These are phyloP conservation scores for Xylaria sp. DNA, from an alignment of 2,329 filamentous ascomycete species.

Conservation along the genomic window DNA sequence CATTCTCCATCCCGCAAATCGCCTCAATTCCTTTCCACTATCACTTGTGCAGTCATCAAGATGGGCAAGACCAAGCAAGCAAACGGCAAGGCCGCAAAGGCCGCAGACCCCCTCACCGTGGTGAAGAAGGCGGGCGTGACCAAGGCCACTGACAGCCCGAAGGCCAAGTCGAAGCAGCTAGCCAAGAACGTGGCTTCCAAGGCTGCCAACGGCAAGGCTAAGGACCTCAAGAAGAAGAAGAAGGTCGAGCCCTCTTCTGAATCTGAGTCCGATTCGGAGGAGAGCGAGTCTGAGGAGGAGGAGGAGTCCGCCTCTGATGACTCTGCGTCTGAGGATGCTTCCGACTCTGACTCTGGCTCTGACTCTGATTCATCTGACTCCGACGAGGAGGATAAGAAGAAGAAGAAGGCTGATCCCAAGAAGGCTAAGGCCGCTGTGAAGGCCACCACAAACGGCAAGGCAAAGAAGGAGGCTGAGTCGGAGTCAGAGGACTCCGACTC, in stretches of 20 bases:
- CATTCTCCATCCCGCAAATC: background rate
- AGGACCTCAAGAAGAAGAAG: constrained; percentile 53
- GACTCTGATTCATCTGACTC: constrained; percentile 40
- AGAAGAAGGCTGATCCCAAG: constrained; percentile 49
- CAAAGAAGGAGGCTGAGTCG: constrained; percentile 47
- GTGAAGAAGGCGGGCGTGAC: constrained; percentile 74
- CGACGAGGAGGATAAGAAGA: constrained; percentile 45
- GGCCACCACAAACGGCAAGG: constrained; percentile 48
- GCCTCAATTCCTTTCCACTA: constrained; percentile 24
- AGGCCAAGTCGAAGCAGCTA: constrained; percentile 73
- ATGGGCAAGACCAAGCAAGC: constrained; percentile 76
- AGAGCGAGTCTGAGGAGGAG: constrained; percentile 42
- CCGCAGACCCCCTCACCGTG: constrained; percentile 59
- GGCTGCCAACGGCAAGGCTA: constrained; percentile 51
- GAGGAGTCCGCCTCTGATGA: constrained; percentile 42
- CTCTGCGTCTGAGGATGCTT: constrained; percentile 31
- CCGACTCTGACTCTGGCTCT: constrained; percentile 45
- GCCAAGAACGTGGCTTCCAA: constrained; percentile 69
- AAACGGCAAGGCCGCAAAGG: constrained; percentile 63
- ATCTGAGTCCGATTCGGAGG: constrained; percentile 48
- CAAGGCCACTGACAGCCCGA: constrained; percentile 73
- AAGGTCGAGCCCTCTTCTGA: constrained; percentile 53
- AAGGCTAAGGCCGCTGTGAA: constrained; percentile 45
- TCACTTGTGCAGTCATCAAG: constrained; percentile 47
- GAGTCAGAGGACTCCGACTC: constrained; percentile 49